Evolutionary conservation across 345 rosid genomes (phyloP).

Genomic region (Linum usitatissimum): DNA sequence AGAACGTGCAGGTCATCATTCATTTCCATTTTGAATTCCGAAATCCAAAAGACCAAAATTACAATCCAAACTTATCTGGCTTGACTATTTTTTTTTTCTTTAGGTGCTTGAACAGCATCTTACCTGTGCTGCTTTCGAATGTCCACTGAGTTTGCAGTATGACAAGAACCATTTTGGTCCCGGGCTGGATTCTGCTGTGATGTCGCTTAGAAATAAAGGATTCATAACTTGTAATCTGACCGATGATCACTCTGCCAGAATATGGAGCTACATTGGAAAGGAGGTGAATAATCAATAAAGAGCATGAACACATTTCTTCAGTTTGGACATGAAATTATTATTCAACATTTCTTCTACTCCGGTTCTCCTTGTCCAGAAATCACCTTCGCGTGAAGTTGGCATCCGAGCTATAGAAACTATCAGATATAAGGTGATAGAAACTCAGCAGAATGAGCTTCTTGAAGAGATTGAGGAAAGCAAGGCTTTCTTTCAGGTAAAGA

Average conservation of each 20-base stretch:
- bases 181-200: constrained; percentile 39
- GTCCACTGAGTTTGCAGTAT: constrained; percentile 57
- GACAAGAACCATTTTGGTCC: constrained; percentile 71
- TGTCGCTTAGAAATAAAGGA: constrained; percentile 51
- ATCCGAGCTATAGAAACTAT: constrained; percentile 82
- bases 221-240: constrained; percentile 42
- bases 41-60: constrained; percentile 7
- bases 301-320: neutral
- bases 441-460: constrained; percentile 36
- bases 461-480: constrained; percentile 95
- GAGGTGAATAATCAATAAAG: constrained; percentile 55
- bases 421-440: constrained; percentile 54
- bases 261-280: constrained; percentile 72
- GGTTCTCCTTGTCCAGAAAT: constrained; percentile 34
- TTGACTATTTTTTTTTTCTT: constrained; percentile 16
- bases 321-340: neutral
- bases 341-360: constrained; percentile 10
- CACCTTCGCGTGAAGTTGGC: constrained; percentile 50
- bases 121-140: constrained; percentile 77
- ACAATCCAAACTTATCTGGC: constrained; percentile 11
- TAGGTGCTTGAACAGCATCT: constrained; percentile 89
- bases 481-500: constrained; percentile 82
- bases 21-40: constrained; percentile 10
- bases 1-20: constrained; percentile 57
- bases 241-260: constrained; percentile 42